A percentile compares a stretch with the other conserved stretches of the same genome.
Evolutionary conservation across 2,329 filamentous ascomycete genomes (phyloP).

Genomic region (Septoria petroselini): DNA sequence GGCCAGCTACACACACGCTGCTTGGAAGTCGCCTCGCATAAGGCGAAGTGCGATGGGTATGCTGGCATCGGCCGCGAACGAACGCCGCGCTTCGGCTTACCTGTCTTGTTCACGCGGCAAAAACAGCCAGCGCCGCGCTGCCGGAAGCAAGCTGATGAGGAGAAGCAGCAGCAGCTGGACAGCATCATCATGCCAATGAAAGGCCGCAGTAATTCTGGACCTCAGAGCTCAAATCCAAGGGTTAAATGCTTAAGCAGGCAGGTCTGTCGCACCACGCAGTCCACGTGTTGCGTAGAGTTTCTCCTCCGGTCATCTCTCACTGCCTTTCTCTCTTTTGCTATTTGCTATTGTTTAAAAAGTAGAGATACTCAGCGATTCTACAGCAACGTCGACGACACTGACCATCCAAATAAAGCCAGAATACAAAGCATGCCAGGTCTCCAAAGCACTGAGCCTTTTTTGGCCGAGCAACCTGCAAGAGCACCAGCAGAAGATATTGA

Average conservation of each 20-base stretch:
- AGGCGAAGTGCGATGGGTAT: conserved; percentile 5
- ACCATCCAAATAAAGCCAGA: neutral
- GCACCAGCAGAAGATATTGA: conserved; percentile 9
- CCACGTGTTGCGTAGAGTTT: neutral
- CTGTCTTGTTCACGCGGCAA: conserved; percentile 11
- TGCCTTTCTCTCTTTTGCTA: neutral
- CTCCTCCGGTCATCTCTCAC: neutral
- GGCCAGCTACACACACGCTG: too few relatives aligned
- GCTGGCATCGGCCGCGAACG: conserved; percentile 2
- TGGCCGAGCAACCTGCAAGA: conserved; percentile 10
- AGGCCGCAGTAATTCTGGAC: conserved; percentile 1
- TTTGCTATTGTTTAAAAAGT: neutral
- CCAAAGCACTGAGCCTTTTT: neutral
- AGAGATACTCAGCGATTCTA: neutral
- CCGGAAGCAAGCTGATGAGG: conserved; percentile 12
- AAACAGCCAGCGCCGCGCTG: conserved; percentile 7
- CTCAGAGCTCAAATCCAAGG: neutral
- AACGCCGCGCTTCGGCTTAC: conserved; percentile 13
- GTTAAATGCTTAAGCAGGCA: conserved; percentile 2
- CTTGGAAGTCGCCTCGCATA: neutral
- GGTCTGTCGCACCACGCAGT: conserved; percentile 2
- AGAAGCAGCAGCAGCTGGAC: conserved; percentile 8
- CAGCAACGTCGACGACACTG: neutral
- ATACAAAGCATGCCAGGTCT: neutral
- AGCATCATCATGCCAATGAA: conserved; percentile 4